Conservation (phyloP, 176 grass and related monocot genomes). For the Elaeis guineensis region DNA sequence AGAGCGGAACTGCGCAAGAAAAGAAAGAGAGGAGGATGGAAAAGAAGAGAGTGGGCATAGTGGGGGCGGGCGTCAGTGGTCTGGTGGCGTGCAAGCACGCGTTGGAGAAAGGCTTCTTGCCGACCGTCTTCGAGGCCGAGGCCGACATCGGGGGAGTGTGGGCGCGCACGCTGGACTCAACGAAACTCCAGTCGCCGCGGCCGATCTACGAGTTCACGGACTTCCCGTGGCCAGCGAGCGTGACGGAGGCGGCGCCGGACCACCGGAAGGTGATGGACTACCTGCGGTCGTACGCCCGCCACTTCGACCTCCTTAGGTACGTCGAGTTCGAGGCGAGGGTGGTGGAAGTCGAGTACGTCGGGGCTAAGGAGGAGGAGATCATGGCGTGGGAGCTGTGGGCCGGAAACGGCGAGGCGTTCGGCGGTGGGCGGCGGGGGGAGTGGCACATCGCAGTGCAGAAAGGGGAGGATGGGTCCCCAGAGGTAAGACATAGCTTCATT, state of each 20-base stretch:
- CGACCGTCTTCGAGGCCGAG: conserved; percentile 51
- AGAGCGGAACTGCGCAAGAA: too few relatives aligned
- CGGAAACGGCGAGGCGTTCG: conserved; percentile 64
- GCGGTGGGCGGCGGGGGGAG: conserved; percentile 12
- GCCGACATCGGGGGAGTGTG: conserved; percentile 46
- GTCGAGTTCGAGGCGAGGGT: conserved; percentile 39
- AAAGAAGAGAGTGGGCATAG: conserved; percentile 46
- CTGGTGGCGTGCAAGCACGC: conserved; percentile 74
- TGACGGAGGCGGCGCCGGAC: conserved; percentile 30
- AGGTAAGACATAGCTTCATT: background rate
- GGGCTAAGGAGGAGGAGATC: conserved; percentile 22
- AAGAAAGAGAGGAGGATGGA: conserved; percentile 2
- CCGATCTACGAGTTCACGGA: conserved; percentile 42
- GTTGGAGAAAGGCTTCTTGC: conserved; percentile 44
- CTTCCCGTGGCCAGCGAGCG: conserved; percentile 61
- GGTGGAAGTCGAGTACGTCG: conserved; percentile 34
- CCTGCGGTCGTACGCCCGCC: conserved; percentile 55
- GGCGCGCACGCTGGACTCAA: conserved; percentile 47
- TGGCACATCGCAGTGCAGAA: conserved; percentile 52
- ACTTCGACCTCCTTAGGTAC: conserved; percentile 40
- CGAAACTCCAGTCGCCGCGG: conserved; percentile 44
- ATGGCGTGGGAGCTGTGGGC: conserved; percentile 49
- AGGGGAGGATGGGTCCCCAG: background rate
- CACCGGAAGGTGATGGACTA: conserved; percentile 52
- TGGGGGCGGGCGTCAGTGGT: conserved; percentile 72